Base-by-base conservation (phyloP, 345 rosid species). In the Lepidium didymum region DNA sequence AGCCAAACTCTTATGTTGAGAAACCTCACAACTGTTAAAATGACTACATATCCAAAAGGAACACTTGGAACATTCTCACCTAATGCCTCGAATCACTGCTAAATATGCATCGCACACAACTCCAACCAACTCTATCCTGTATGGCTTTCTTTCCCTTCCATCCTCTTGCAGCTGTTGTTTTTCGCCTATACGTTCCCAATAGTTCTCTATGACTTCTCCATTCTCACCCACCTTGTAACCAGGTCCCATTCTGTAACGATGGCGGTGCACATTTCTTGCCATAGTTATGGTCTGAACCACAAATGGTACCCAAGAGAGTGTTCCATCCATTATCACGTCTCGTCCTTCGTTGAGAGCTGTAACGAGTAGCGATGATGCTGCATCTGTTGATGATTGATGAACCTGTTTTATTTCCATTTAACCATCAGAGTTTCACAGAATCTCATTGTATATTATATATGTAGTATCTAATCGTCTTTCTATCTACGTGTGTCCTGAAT, bases 241-340 rank as follows among this genome's bases (percentile, higher is more conserved):
- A 13, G 71, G 69, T 64, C 96, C 97, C 99, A 94, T 93, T 27
- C 98, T 85, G 69, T 90, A 93, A 27, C 96, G 84, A 57, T 73
- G 85, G 35, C 88, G 87, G 61, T 90, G 98, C 50, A 93, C 98
- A 29, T 86, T 84, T 62, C 98, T 83, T 4, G 96, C 88, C 98
- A 93, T 93, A 3, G 97, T 85, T 75, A 93, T 79, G 7, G 97
- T 93, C 74, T 93, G 98, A 43, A 86, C 89, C 19, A 93, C 96
- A 68, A 90, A 93, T 40, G 98, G 97, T 62, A 85, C 83, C 98
- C 98, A 90, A 29, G 98, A 90, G 42, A 93, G 85, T 13, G 98
- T 93, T 41, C 98, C 97, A 50, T 93, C 98, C 98, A 93, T 85
- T 66, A 93, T 93, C 69, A 90, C 98, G 34, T 90, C 98, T 33